phyloP scores from a whole-genome alignment of 73 alveolate species.

The Paraurostyla sp. region DNA sequence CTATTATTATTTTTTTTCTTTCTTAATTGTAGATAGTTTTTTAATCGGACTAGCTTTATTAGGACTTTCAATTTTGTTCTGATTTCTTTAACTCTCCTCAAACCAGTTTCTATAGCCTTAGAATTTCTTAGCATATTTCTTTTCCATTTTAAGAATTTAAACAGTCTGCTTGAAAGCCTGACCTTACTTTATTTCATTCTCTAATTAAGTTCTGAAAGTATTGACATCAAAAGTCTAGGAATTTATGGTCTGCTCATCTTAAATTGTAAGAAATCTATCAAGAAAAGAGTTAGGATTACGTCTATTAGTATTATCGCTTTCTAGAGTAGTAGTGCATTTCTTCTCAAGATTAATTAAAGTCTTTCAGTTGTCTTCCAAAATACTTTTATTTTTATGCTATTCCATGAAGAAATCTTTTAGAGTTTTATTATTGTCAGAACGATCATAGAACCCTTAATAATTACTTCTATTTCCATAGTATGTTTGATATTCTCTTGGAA shows the following conservation, averaged over 20 bases:
- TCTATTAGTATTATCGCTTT: not conserved
- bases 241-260: no score
- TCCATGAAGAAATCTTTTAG: constrained; percentile 1
- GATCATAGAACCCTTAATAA: not conserved
- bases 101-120: no score
- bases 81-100: no score
- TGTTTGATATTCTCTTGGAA: not conserved
- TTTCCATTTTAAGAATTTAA: constrained; percentile 1
- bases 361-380: not conserved
- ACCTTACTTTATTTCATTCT: constrained; percentile 15
- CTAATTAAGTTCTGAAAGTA: not conserved
- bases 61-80: no score
- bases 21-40: no score
- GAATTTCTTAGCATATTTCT: not conserved
- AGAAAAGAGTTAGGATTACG: no score
- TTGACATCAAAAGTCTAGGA: not conserved
- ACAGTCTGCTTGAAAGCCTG: not conserved
- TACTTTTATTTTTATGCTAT: not conserved
- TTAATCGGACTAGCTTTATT: no score
- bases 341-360: not conserved
- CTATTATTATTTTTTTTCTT: no score
- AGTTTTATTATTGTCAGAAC: not conserved
- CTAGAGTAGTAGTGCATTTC: constrained; percentile 7
- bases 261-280: no score
- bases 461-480: not conserved